Base-by-base conservation (phyloP, 2,329 filamentous ascomycete species). In the Colletotrichum sp. region DNA sequence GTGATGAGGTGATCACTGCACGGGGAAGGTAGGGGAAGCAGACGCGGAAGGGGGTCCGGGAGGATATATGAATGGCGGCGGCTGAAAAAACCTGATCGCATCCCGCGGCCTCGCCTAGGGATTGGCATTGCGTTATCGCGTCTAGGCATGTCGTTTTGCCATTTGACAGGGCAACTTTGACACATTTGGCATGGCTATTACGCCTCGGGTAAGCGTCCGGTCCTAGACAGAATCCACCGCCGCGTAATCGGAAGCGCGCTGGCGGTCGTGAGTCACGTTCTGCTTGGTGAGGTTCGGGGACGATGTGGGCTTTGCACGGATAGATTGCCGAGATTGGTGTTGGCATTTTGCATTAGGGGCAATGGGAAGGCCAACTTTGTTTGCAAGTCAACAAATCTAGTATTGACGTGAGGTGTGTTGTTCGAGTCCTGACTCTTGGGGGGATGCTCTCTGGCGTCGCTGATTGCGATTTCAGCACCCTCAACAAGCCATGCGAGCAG, bases 301-400 rank as follows among this genome's bases (percentile, higher is more conserved):
- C 48, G 58, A 68, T 64, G 70, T 65, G 58, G 74, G 65, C 56
- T 68, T 60, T 12, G 36, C n/a, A 64, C 74, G 70, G 74, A 55
- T 74, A 76, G 74, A 74, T 76, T 73, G 74, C 74, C 74, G 74
- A 74, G 65, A 74, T 69, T 69, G 64, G 64, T 68, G 58, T 61
- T 69, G 64, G 74, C 64, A 60, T 73, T 55, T 7, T 58, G 39
- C 36, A 73, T 61, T 30, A n/a, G 28, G 28, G 55, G 27, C 22
- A 32, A 61, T 32, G 58, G 32, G 25, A 30, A 13, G 27, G 25
- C 9, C 16, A 52, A 66, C 36, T 52, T 22, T 66, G 25, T 66
- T 27, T 66, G 28, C n/a, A 64, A 34, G 9, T n/a, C 27, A 22
- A 36, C 13, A 13, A 36, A 32, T 43, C 32, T 12, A 64, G 34